phyloP scores from a whole-genome alignment of 106 monocot genomes.

The Acanthochlamys bracteata region DNA sequence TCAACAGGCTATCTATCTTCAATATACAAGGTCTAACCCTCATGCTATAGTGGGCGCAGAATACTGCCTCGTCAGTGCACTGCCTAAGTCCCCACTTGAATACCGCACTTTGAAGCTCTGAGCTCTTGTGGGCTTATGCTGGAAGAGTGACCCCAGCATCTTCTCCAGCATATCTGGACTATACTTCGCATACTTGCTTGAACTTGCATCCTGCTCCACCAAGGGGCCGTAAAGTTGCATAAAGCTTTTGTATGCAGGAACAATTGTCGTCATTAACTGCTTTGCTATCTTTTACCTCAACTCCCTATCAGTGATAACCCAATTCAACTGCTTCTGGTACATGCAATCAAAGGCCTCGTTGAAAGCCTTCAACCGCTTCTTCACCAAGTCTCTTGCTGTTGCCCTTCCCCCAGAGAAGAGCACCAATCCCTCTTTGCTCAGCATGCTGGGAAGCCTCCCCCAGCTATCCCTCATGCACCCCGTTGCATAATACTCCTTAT shows the following conservation, averaged over 20 bases:
- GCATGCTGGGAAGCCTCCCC: slow-evolving; percentile 50
- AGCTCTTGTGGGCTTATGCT: slow-evolving; percentile 37
- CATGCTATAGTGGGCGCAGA: slow-evolving; percentile 37
- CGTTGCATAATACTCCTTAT: slow-evolving; percentile 55
- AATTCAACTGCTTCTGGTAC: slow-evolving; percentile 60
- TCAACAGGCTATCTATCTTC: too few relatives aligned
- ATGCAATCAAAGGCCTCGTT: slow-evolving; percentile 72
- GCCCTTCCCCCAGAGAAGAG: slow-evolving; percentile 81
- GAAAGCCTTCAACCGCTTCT: slow-evolving; percentile 65
- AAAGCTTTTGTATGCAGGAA: slow-evolving; percentile 72
- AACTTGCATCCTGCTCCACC: slow-evolving; percentile 70
- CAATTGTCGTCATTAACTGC: slow-evolving; percentile 40
- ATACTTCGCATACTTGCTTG: slow-evolving; percentile 74
- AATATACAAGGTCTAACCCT: too few relatives aligned
- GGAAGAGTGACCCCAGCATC: slow-evolving; percentile 69
- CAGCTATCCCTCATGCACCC: slow-evolving; percentile 67
- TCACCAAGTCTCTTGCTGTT: slow-evolving; percentile 73
- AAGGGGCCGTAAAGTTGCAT: slow-evolving; percentile 90
- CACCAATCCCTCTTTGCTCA: slow-evolving; percentile 76
- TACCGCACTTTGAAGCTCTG: slow-evolving; percentile 40
- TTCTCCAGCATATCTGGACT: slow-evolving; percentile 58
- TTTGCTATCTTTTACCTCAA: slow-evolving; percentile 68
- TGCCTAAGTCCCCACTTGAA: slow-evolving; percentile 40
- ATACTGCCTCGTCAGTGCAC: slow-evolving; percentile 23
- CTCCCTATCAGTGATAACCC: slow-evolving; percentile 79